phyloP scores from a whole-genome alignment of 345 rosid genomes.

The Salix arbutifolia region DNA sequence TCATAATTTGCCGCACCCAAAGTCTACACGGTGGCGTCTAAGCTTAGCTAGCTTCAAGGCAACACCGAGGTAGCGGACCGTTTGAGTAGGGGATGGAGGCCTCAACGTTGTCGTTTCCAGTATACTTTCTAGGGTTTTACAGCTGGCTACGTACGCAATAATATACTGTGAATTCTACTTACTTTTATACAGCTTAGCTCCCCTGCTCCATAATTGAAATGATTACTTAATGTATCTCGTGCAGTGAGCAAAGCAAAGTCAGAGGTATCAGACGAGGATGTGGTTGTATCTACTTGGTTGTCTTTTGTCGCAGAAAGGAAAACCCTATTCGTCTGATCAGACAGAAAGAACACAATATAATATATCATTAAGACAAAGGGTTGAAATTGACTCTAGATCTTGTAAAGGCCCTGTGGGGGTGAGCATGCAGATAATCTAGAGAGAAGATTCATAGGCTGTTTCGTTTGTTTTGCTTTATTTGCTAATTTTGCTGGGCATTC shows the following conservation, averaged over 20 bases:
- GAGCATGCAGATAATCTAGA: neutral
- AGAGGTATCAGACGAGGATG: neutral
- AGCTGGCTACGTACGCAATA: neutral
- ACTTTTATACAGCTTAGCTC: no score
- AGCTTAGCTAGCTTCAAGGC: neutral
- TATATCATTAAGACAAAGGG: neutral
- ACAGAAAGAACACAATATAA: slow-evolving; percentile 31
- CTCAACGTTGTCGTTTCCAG: neutral
- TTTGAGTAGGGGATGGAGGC: neutral
- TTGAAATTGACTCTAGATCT: slow-evolving; percentile 34
- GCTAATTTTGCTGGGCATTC: no score
- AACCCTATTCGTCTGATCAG: slow-evolving; percentile 32
- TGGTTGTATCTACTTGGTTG: slow-evolving; percentile 43
- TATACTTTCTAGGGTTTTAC: neutral
- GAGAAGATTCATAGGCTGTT: slow-evolving; percentile 15
- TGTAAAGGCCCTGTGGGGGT: neutral
- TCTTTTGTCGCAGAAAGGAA: slow-evolving; percentile 44
- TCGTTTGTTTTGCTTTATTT: neutral
- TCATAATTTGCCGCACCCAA: neutral
- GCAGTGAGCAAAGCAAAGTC: neutral
- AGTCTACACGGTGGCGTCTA: neutral
- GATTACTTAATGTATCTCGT: neutral
- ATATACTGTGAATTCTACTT: no score
- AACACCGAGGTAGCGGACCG: neutral
- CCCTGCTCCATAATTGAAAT: neutral